These are phyloP conservation scores for Friedmanniomyces endolithicus DNA, from an alignment of 495 filamentous ascomycete genomes.

Conservation along the genomic window DNA sequence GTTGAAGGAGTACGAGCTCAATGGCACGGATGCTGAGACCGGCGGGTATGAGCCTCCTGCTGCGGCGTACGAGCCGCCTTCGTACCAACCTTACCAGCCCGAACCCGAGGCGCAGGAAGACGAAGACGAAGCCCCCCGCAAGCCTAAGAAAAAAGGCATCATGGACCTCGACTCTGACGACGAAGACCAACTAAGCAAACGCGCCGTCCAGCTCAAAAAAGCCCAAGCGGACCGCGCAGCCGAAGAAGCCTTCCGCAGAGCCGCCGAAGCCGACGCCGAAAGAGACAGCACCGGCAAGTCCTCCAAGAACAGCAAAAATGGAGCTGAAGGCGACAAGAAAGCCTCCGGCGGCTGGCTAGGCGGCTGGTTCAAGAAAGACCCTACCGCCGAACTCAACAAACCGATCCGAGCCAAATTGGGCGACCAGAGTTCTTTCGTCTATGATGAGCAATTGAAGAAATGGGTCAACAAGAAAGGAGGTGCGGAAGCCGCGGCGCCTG, in stretches of 20 bases:
- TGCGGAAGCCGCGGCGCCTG: conserved; percentile 27
- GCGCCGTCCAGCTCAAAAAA: conserved; percentile 43
- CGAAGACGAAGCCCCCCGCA: conserved; percentile 31
- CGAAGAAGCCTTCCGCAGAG: conserved; percentile 69
- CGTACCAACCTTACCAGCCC: conserved; percentile 39
- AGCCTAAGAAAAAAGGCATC: conserved; percentile 61
- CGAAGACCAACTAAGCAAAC: conserved; percentile 42
- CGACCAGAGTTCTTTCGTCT: conserved; percentile 85
- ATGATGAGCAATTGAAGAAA: conserved; percentile 84
- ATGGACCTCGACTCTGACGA: conserved; percentile 72
- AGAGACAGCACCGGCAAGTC: conserved; percentile 13
- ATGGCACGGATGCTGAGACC: background rate
- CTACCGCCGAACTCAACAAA: conserved; percentile 39
- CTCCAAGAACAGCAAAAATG: too few species aligned
- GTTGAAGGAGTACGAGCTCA: background rate
- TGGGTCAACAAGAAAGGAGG: conserved; percentile 94
- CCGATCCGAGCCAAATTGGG: conserved; percentile 92
- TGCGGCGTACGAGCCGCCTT: conserved; percentile 30
- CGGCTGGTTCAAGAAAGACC: conserved; percentile 60
- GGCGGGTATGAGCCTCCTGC: conserved; percentile 36
- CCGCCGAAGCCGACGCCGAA: conserved; percentile 64
- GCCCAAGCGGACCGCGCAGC: conserved; percentile 38
- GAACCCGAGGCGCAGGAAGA: conserved; percentile 26
- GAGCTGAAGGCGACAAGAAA: conserved; percentile 20
- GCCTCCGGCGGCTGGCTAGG: conserved; percentile 56